These are phyloP conservation scores for Glycine tomentella DNA, from an alignment of 306 rosid species.

Conservation along the genomic window DNA sequence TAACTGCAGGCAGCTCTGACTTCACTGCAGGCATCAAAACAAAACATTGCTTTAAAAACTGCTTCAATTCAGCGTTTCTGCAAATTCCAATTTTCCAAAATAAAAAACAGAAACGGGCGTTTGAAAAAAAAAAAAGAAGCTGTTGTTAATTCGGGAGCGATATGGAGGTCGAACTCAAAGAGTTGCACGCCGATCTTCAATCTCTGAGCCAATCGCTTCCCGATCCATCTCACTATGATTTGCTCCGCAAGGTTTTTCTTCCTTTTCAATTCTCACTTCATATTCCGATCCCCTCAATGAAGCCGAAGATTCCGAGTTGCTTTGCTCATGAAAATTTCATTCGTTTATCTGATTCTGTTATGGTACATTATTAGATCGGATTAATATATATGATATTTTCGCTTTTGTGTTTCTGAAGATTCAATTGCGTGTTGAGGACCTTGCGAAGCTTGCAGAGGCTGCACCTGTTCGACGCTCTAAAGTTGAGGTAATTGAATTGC, in stretches of 20 bases:
- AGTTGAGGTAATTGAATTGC: constrained; percentile 70
- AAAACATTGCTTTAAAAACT: neutral
- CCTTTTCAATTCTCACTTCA: neutral
- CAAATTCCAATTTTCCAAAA: neutral
- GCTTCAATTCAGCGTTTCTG: neutral
- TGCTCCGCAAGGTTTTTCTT: constrained; percentile 65
- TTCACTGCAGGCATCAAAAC: neutral
- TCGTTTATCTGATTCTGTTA: neutral
- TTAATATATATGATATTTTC: neutral
- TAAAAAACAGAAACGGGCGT: constrained; percentile 5
- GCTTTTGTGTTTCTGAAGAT: constrained; percentile 57
- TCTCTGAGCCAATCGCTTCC: constrained; percentile 72
- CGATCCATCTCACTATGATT: constrained; percentile 67
- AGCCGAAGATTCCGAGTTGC: neutral
- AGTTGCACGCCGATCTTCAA: constrained; percentile 73
- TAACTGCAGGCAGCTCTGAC: neutral
- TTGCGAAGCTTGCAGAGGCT: constrained; percentile 61
- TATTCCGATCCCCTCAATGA: neutral
- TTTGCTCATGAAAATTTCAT: neutral
- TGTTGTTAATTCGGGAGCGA: neutral
- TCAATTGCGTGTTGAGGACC: constrained; percentile 66
- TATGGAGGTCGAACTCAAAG: constrained; percentile 79
- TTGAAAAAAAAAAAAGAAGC: neutral
- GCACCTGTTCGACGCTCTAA: constrained; percentile 71
- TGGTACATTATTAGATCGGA: neutral